phyloP scores from a whole-genome alignment of 2,329 filamentous ascomycete species.

The Rutstroemia sydowiana region DNA sequence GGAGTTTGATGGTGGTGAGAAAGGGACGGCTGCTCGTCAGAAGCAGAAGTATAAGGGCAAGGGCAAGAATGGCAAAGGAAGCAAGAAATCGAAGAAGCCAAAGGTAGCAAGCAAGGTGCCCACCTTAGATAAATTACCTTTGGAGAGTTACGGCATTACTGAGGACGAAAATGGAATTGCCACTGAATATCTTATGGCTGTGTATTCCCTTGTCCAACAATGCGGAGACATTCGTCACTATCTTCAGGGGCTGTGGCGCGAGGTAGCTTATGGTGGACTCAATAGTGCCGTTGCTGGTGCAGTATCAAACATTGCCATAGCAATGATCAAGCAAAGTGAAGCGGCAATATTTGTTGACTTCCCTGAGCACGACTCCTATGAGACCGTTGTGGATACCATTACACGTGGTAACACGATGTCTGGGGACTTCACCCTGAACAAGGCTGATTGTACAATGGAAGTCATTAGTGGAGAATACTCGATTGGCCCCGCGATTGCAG shows the following conservation, averaged over 20 bases:
- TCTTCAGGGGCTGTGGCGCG: constrained; percentile 36
- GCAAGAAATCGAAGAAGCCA: background rate
- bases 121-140: background rate
- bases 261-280: constrained; percentile 38
- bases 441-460: background rate
- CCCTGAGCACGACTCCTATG: constrained; percentile 37
- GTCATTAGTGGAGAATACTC: too few species aligned
- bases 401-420: constrained; percentile 35
- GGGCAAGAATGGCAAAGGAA: background rate
- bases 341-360: constrained; percentile 39
- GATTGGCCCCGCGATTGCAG: too few species aligned
- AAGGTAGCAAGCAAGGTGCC: background rate
- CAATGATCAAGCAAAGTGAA: constrained; percentile 35
- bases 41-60: background rate
- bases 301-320: constrained; percentile 36
- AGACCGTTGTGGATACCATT: constrained; percentile 36
- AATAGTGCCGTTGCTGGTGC: constrained; percentile 40
- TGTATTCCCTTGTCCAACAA: constrained; percentile 33
- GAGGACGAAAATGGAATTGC: background rate
- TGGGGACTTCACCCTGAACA: too few species aligned
- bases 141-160: background rate
- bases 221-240: constrained; percentile 35
- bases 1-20: background rate
- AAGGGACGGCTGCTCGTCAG: background rate
- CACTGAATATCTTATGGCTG: constrained; percentile 39